Base-by-base conservation (phyloP, 2,329 filamentous ascomycete genomes). In the Lachnellula willkommii region DNA sequence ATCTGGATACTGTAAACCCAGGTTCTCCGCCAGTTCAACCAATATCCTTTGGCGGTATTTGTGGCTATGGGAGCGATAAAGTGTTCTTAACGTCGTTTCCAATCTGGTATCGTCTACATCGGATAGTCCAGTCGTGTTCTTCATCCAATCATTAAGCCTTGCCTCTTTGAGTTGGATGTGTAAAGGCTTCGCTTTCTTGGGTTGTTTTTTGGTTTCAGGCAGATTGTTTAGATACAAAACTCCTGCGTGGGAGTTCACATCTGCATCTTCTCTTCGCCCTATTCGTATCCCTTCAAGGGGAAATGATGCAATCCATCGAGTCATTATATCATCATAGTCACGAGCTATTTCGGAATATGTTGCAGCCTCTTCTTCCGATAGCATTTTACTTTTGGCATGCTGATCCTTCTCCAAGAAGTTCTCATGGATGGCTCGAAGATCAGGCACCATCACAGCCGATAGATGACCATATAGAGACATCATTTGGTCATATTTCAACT, bases 361-460 rank as follows among this genome's bases (percentile, higher is more conserved):
- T 17, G 8, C 17, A 32, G 24, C 28, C 26, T 52, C 14, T 20
- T 50, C 32, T 14, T 22, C 14, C 14, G 43, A 20, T 9, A 47
- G n/a, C 5, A 7, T 7, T 7, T 14, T 4, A 51, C 20, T 55
- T 54, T 45, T 55, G 8, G 55, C 46, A 8, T n/a, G 45, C 11
- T 7, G 14, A 36, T 60, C 58, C 4, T 54, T 28, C 4, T 12
- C 24, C 17, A n/a, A 42, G 5, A 57, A 50, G 11, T 53, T 28
- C 5, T 42, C 28, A 11, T 60, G 52, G 5, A 50, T 43, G 3
- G 28, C 17, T 9, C 17, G 35, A 4, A 60, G 22, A 14, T 35
- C 35, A 20, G n/a, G 5, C 4, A 50, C 52, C 55, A 60, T 53
- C 9, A 60, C 42, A 6, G 42, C 11, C 20, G 42, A 45, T 5